phyloP scores from a whole-genome alignment of 331 rosid species.

The Pyrus hybrid region DNA sequence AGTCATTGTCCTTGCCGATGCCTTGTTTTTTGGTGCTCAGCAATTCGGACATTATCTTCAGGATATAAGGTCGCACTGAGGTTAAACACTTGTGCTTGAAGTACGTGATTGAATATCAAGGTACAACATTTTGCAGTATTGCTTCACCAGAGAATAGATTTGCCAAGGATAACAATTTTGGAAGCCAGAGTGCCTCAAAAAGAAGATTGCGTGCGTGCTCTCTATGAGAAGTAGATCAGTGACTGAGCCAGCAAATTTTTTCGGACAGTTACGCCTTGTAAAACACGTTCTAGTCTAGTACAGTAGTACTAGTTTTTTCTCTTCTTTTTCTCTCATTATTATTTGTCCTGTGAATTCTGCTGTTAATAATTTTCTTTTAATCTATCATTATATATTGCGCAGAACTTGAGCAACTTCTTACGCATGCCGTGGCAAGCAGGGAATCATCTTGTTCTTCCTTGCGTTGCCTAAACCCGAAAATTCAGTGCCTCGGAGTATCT shows the following conservation, averaged over 20 bases:
- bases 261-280: not conserved
- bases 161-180: not conserved
- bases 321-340: not conserved
- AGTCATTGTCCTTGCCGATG: conserved; percentile 57
- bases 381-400: not conserved
- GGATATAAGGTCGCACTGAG: conserved; percentile 57
- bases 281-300: not conserved
- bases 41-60: conserved; percentile 62
- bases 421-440: not conserved
- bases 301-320: not conserved
- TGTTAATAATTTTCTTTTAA: not conserved
- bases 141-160: conserved; percentile 8
- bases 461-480: not conserved
- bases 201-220: not conserved
- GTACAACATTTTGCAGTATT: conserved; percentile 4
- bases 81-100: conserved; percentile 2
- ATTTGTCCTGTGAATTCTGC: not conserved
- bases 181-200: not conserved
- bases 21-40: conserved; percentile 67
- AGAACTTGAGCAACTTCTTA: not conserved
- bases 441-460: not conserved
- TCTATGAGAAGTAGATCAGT: too few species aligned
- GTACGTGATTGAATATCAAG: not conserved
- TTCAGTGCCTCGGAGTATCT: too few species aligned
- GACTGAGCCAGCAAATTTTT: not conserved